Base-by-base conservation (phyloP, 495 filamentous ascomycete genomes). In the Xylaria longipes region DNA sequence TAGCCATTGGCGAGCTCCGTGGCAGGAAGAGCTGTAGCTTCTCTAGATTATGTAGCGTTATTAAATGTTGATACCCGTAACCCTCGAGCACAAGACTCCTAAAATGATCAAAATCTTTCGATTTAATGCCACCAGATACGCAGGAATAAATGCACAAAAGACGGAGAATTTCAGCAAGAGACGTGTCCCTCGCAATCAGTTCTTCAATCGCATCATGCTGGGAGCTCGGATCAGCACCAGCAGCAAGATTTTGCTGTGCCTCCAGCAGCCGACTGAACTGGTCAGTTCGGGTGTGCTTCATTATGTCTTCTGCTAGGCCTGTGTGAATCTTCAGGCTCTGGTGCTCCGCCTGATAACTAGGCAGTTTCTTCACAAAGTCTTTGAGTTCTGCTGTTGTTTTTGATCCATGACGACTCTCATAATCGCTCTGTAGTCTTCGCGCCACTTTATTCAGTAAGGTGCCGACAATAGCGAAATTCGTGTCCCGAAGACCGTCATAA, bases 221-320 rank as follows among this genome's bases (percentile, higher is more conserved):
- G 25, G 92, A 92, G 22, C 89, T 91, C 17, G 95, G 91, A 76
- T 99, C 96, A 27, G 93, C 87, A 61, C 95, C 96, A 3, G 94
- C 94, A n/a, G 93, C 94, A 67, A 97, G 88, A 75, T 97, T 97
- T 80, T 98, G 97, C 78, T 99, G 97, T 11, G 98, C 92, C 81
- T 98, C 97, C 1, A 98, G 84, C 46, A 92, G 84, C 74, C 93
- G 92, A 72, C 89, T 92, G 83, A 98, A 99, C 68, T 91, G 88
- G 72, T 98, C 95, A 15, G 93, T 89, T 39, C 91, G 87, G 2
- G 97, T 99, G 73, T 93, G 87, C 76, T 95, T 94, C 87, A 96
- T 92, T 68, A 98, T 97, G 72, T 98, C 97, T 80, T 98, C 95
- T 1, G 94, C 93, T 46, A 99, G 87, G 29, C 91, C 91, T 5